Evolutionary conservation across 129 eudicot genomes (phyloP), one percentile per base, ranked within the genome.

Genomic region (Gnaphalium uliginosum): DNA sequence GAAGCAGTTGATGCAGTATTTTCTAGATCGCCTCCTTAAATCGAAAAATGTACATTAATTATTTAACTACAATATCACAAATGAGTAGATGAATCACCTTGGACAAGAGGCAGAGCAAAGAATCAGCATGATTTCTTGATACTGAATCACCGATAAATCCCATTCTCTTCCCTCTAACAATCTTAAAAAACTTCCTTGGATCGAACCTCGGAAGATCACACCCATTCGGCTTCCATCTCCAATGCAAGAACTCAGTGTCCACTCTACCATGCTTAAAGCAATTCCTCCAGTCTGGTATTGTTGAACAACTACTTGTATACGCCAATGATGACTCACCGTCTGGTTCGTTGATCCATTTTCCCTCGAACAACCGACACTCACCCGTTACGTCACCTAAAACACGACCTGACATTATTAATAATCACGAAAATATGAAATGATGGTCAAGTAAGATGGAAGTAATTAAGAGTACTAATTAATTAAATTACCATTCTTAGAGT

Each of bases 121-220:
- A 91, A 63, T 91, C 95, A 87, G 85, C 82, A 8, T 91, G 97
- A 63, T 89, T 91, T 69, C 96, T 83, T 1, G 84, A 94, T 14
- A 91, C 87, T 18, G 97, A 91, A 61, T 91, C 96, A 19, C 96
- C 96, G 18, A 91, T 91, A 82, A 91, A 88, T 6, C 90, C 96
- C 74, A 91, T 56, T 5, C 89, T 69, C 67, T 85, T 88, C 25
- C 79, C 90, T 56, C 90, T 81, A 23, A 91, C 79, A 8, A 83
- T 74, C 27, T 85, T 83, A 79, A 89, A 67, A 56, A 91, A 89
- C 80, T 77, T 79, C 9, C 56, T 48, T 24, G 96, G 90, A 69
- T 91, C 75, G 32, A 91, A 87, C 2, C 85, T 50, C 0, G 81
- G 85, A 3, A 88, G 39, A 4, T 88, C 87, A 69, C 97, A 91